These are phyloP conservation scores for Exophiala bonariae DNA, from an alignment of 2,329 filamentous ascomycete species.

Conservation along the genomic window DNA sequence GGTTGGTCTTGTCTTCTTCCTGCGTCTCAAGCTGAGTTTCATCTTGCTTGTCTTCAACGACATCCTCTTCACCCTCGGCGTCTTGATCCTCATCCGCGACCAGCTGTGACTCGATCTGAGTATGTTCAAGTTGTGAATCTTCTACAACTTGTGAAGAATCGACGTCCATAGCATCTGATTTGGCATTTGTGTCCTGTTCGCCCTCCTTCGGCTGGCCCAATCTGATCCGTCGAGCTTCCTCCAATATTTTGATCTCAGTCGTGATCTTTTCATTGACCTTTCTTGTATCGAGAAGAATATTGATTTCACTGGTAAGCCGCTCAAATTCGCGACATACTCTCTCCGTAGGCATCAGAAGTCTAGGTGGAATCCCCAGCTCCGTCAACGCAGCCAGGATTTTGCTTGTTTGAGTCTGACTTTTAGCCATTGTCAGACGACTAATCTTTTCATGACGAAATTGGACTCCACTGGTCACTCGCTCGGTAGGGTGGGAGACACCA, in stretches of 20 bases:
- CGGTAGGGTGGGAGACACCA: conserved; percentile 79
- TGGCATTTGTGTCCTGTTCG: conserved; percentile 8
- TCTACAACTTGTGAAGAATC: conserved; percentile 18
- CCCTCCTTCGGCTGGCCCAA: conserved; percentile 26
- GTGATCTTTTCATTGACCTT: conserved; percentile 50
- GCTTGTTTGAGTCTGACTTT: conserved; percentile 51
- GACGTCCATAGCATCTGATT: conserved; percentile 24
- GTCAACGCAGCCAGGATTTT: conserved; percentile 49
- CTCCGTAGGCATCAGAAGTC: conserved; percentile 51
- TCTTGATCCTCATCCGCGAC: conserved; percentile 22
- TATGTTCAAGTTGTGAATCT: conserved; percentile 8
- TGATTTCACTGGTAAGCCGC: conserved; percentile 47
- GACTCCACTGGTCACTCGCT: conserved; percentile 81
- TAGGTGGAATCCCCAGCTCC: conserved; percentile 47
- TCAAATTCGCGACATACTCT: conserved; percentile 52
- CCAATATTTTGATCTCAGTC: conserved; percentile 48
- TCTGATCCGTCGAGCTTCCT: conserved; percentile 32
- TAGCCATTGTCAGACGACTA: conserved; percentile 50
- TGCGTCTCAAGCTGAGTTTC: not conserved
- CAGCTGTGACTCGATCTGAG: conserved; percentile 16
- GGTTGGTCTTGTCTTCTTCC: not conserved
- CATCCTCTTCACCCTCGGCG: conserved; percentile 37
- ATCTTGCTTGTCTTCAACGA: conserved; percentile 63
- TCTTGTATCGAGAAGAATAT: conserved; percentile 47
- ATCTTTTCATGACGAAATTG: conserved; percentile 74